Evolutionary conservation across 768 basidiomycete genomes (phyloP).

Genomic region (Cubamyces lactineus): DNA sequence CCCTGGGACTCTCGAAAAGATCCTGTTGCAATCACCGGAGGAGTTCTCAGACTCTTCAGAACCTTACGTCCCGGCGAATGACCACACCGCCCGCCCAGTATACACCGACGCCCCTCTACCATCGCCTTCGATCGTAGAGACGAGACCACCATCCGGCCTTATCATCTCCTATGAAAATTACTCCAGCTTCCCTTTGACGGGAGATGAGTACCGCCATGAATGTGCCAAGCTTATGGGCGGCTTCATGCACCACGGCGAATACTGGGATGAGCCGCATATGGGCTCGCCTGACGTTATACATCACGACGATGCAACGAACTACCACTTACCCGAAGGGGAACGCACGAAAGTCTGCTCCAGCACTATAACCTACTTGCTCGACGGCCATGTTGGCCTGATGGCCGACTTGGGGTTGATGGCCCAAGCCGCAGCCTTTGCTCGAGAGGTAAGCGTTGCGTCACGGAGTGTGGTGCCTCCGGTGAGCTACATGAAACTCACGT

Average conservation of each 20-base stretch:
- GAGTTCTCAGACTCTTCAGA: conserved; percentile 19
- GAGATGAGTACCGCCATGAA: conserved; percentile 57
- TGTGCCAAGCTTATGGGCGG: conserved; percentile 54
- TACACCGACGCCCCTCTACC: conserved; percentile 22
- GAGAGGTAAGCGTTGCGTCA: conserved; percentile 49
- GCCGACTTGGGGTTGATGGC: conserved; percentile 70
- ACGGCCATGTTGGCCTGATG: conserved; percentile 64
- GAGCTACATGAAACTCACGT: background rate
- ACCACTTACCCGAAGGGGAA: conserved; percentile 32
- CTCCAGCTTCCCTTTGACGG: conserved; percentile 59
- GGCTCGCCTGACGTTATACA: conserved; percentile 38
- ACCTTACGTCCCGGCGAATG: conserved; percentile 18
- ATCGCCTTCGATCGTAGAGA: conserved; percentile 28
- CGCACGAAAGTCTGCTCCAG: conserved; percentile 48
- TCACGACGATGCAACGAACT: conserved; percentile 31
- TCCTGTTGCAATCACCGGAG: conserved; percentile 15
- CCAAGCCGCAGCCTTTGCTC: conserved; percentile 66
- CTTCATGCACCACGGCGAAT: conserved; percentile 52
- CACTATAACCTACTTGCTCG: conserved; percentile 73
- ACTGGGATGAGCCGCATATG: conserved; percentile 47
- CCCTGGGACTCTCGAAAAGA: conserved; percentile 39
- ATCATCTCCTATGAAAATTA: conserved; percentile 60
- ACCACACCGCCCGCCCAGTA: conserved; percentile 17
- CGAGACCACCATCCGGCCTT: conserved; percentile 23
- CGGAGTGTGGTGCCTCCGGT: background rate